Conservation (phyloP, 805 yeast species). For the Kregervanrija pseudodelftensis region DNA sequence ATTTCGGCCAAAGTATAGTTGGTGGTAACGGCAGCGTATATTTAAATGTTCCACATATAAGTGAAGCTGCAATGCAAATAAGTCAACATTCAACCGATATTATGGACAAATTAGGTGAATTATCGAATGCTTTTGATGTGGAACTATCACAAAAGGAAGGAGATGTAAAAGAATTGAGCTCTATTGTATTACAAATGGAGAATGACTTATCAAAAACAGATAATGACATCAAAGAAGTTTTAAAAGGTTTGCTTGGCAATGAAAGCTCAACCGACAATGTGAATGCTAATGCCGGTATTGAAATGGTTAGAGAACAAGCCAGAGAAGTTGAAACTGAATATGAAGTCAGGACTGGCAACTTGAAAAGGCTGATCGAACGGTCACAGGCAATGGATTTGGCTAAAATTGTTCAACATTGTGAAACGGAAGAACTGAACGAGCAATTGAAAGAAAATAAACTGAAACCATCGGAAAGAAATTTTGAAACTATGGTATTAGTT, state of each 20-base stretch:
- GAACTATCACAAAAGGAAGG: slow-evolving; percentile 40
- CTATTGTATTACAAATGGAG: slow-evolving; percentile 23
- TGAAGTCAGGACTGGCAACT: slow-evolving; percentile 10
- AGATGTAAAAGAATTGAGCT: slow-evolving; percentile 25
- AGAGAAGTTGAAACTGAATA: slow-evolving; percentile 11
- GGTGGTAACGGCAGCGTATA: neutral
- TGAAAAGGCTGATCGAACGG: slow-evolving; percentile 29
- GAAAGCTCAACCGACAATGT: neutral
- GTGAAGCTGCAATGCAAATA: slow-evolving; percentile 49
- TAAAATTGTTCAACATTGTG: slow-evolving; percentile 32
- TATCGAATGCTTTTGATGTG: slow-evolving; percentile 45
- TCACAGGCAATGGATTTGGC: slow-evolving; percentile 41
- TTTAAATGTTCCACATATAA: slow-evolving; percentile 33
- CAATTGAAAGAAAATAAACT: slow-evolving; percentile 13
- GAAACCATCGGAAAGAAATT: slow-evolving; percentile 16
- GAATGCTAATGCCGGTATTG: slow-evolving; percentile 2
- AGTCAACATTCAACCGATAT: slow-evolving; percentile 45
- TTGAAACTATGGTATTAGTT: slow-evolving; percentile 24
- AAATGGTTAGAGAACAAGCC: slow-evolving; percentile 18
- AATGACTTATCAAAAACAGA: slow-evolving; percentile 27
- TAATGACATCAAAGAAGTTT: slow-evolving; percentile 28
- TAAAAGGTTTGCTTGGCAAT: slow-evolving; percentile 13
- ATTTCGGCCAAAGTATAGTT: neutral
- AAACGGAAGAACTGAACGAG: slow-evolving; percentile 19
- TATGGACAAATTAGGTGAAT: slow-evolving; percentile 38